Evolutionary conservation across 345 rosid genomes (phyloP).

Genomic region (Nasturtium officinale): DNA sequence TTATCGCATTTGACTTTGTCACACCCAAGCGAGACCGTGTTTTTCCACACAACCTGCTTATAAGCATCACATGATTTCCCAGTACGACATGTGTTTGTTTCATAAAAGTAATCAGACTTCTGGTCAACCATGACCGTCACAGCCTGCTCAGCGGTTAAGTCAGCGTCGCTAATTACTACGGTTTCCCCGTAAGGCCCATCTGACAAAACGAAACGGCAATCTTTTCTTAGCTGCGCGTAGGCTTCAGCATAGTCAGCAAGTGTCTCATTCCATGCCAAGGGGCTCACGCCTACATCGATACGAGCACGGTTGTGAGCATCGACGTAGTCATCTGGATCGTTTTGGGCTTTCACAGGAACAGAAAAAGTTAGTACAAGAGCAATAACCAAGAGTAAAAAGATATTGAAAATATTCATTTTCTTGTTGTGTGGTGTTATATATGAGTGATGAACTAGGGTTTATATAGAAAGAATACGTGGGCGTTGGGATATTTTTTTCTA

Average conservation of each 20-base stretch:
- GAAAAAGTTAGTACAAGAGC: no score
- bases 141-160: background rate
- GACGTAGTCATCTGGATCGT: no score
- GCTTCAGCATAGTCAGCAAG: background rate
- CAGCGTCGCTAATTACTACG: background rate
- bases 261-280: background rate
- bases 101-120: background rate
- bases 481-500: no score
- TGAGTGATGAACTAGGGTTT: background rate
- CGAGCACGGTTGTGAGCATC: background rate
- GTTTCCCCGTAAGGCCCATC: background rate
- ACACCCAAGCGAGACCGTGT: background rate
- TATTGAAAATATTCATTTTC: background rate
- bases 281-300: background rate
- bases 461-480: no score
- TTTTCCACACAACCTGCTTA: background rate
- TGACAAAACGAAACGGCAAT: background rate
- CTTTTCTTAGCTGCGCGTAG: background rate
- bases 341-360: no score
- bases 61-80: background rate
- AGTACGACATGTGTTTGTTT: background rate
- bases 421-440: background rate
- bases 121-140: background rate
- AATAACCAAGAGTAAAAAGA: no score
- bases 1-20: background rate